Conservation (phyloP, 2,329 filamentous ascomycete genomes). For the Fusarium robinianum region DNA sequence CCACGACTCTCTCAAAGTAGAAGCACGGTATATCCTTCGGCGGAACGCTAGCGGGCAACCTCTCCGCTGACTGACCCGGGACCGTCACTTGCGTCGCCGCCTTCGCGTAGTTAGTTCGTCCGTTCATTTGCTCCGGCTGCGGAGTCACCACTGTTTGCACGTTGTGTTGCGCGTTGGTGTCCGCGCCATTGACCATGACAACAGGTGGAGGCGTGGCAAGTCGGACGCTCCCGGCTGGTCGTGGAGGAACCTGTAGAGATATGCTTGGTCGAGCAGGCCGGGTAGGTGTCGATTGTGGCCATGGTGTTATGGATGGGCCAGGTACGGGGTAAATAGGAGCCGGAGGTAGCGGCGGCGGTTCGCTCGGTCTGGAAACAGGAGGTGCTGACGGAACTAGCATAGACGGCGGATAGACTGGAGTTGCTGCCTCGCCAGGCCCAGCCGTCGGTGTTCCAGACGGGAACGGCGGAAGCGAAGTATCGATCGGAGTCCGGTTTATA, state of each 20-base stretch:
- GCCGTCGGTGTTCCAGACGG: slow-evolving; percentile 13
- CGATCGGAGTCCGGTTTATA: slow-evolving; percentile 62
- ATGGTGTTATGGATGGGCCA: slow-evolving; percentile 12
- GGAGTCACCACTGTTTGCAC: neutral
- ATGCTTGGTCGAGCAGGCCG: slow-evolving; percentile 45
- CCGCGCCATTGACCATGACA: slow-evolving; percentile 30
- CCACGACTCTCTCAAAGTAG: slow-evolving; percentile 45
- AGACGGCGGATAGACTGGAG: slow-evolving; percentile 11
- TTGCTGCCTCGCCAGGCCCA: slow-evolving; percentile 13
- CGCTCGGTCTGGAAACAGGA: slow-evolving; percentile 1
- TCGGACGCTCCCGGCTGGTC: slow-evolving; percentile 62
- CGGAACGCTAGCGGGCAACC: neutral
- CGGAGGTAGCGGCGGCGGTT: slow-evolving; percentile 1
- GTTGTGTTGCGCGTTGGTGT: slow-evolving; percentile 1
- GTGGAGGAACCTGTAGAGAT: slow-evolving; percentile 52
- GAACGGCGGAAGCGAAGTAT: slow-evolving; percentile 48
- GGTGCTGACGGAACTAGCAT: slow-evolving; percentile 3
- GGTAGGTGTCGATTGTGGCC: slow-evolving; percentile 17
- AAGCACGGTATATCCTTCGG: slow-evolving; percentile 34
- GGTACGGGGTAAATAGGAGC: slow-evolving; percentile 12
- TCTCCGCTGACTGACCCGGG: slow-evolving; percentile 11
- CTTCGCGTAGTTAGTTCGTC: slow-evolving; percentile 24
- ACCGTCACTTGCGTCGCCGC: slow-evolving; percentile 25
- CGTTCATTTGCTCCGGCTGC: slow-evolving; percentile 6
- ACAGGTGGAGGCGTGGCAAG: slow-evolving; percentile 61